Evolutionary conservation across 495 filamentous ascomycete genomes (phyloP).

Genomic region (Trichoderma reesei): DNA sequence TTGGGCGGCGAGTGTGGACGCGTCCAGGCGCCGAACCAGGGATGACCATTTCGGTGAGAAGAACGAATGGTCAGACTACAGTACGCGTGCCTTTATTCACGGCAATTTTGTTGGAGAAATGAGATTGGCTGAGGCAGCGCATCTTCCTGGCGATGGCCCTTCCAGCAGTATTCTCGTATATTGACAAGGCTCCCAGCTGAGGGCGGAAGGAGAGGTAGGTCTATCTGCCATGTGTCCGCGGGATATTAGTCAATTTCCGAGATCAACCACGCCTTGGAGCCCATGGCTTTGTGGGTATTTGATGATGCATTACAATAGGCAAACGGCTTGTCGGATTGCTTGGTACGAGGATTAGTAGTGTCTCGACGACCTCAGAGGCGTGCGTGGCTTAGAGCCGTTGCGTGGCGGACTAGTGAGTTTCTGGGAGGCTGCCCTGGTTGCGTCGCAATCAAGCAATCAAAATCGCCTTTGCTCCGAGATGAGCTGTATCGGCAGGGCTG

Average conservation of each 20-base stretch:
- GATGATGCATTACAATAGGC: too few species aligned
- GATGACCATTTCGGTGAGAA: constrained; percentile 1
- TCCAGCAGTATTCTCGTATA: too few species aligned
- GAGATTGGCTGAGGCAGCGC: too few species aligned
- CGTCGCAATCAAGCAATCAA: background rate
- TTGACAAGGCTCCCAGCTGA: too few species aligned
- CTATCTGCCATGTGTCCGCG: background rate
- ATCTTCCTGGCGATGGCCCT: too few species aligned
- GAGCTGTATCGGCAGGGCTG: background rate
- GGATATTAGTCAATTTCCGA: background rate
- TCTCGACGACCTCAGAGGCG: background rate
- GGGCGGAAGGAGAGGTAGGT: too few species aligned
- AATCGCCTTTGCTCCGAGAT: background rate
- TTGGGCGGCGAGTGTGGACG: background rate
- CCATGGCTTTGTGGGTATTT: too few species aligned
- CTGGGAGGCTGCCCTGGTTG: background rate
- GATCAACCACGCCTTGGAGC: too few species aligned
- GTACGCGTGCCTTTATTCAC: too few species aligned
- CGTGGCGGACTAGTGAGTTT: constrained; percentile 2
- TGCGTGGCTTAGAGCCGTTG: background rate
- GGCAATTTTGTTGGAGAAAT: too few species aligned
- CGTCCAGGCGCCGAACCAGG: background rate
- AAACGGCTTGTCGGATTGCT: too few species aligned
- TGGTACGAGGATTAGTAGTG: too few species aligned
- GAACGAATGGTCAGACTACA: background rate